Conservation (phyloP, 768 basidiomycete genomes). For the Termitomyces sp. region DNA sequence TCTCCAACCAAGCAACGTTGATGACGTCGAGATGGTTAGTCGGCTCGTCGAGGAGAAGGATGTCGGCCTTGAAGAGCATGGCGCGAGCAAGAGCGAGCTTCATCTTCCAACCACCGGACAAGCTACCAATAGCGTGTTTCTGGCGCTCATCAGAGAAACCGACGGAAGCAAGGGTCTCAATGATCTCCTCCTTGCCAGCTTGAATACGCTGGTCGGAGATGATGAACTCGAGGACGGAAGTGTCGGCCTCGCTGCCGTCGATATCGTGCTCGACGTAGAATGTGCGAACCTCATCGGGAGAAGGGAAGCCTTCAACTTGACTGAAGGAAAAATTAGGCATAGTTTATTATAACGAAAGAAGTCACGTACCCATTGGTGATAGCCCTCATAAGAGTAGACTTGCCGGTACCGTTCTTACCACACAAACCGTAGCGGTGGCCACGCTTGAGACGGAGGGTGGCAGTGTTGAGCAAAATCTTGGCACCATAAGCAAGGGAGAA, state of each 20-base stretch:
- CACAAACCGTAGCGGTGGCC: constrained; percentile 98
- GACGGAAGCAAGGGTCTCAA: constrained; percentile 82
- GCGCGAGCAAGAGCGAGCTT: constrained; percentile 96
- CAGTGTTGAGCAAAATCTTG: constrained; percentile 96
- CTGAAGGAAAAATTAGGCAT: constrained; percentile 29
- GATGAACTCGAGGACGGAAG: constrained; percentile 87
- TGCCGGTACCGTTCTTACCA: constrained; percentile 98
- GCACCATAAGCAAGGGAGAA: constrained; percentile 99
- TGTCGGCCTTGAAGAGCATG: constrained; percentile 98
- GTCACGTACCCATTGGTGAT: constrained; percentile 71
- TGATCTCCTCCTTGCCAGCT: constrained; percentile 61
- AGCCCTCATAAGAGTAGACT: constrained; percentile 91
- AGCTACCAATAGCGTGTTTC: constrained; percentile 75
- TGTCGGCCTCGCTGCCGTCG: constrained; percentile 91
- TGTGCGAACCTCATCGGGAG: constrained; percentile 93
- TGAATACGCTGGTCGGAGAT: constrained; percentile 78
- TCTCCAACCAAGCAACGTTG: constrained; percentile 97
- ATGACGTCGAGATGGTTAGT: constrained; percentile 97
- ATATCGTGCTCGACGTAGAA: constrained; percentile 99
- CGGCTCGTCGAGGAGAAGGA: constrained; percentile 93
- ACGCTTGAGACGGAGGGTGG: constrained; percentile 94
- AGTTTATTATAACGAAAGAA: not conserved
- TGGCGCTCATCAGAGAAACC: constrained; percentile 91
- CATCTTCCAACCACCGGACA: constrained; percentile 99
- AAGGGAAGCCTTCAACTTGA: constrained; percentile 98